Evolutionary conservation across 2,329 filamentous ascomycete genomes (phyloP), one percentile per base, ranked within the genome.

Genomic region (Fusarium succisae): DNA sequence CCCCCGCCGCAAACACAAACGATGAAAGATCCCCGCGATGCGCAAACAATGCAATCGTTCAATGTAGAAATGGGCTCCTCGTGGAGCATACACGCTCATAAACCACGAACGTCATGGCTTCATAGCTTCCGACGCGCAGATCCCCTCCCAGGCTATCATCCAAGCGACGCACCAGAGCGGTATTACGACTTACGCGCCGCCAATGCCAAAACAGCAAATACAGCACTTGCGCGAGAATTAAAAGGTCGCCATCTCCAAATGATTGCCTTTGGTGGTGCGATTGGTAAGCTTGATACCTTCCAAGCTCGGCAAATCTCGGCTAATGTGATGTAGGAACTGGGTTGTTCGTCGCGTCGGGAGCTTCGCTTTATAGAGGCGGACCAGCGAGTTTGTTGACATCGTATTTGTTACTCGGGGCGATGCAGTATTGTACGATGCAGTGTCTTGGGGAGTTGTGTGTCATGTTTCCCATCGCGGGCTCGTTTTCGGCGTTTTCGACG

Each of bases 211-310:
- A 95, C 94, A 5, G 93, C 94, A 7, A 88, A 91, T 73, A 92
- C 94, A 57, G 91, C 92, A 10, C 86, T 98, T 56, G 91, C 93
- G 60, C 88, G 95, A 78, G 92, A 91, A 81, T 84, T 97, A 75
- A 96, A 96, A 83, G 91, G 91, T 18, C 88, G 95, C 56, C 96
- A 98, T 85, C 81, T 98, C 79, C 95, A 98, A 85, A 98, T 98
- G 96, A 98, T 98, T 86, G 96, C 96, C 9, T 97, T 98, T 76
- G 95, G 95, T 72, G 95, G 95, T 58, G 95, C 93, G 18, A 98
- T 98, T 79, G 93, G 93, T 90, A 84, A 47, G 82, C 28, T 58
- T 17, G 32, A 35, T 3, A 30, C 13, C 3, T 13, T 3, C 38
- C 35, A 37, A 37, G 5, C 14, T 18, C 37, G 8, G 35, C 43